Percentiles rank a stretch among this genome's conserved stretches.
Evolutionary conservation across 331 rosid species (phyloP).

Genomic region (Quercus phellos): DNA sequence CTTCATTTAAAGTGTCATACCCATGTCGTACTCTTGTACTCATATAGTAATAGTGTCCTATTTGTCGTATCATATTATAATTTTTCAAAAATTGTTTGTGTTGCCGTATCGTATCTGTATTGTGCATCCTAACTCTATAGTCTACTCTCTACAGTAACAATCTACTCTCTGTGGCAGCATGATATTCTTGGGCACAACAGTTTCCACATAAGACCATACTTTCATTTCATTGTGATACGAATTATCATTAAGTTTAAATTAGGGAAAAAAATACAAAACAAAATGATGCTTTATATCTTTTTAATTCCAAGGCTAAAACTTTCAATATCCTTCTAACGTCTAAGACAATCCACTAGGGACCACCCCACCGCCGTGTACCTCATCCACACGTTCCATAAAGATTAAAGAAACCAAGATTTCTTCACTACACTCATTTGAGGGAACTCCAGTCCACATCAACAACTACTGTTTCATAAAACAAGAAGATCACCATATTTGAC

Average conservation of each 20-base stretch:
- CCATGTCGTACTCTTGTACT: no score
- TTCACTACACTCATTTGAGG: conserved; percentile 32
- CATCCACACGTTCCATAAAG: conserved; percentile 31
- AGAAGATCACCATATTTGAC: conserved; percentile 39
- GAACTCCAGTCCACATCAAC: conserved; percentile 44
- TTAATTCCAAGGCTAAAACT: neutral
- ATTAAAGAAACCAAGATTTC: conserved; percentile 16
- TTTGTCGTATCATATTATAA: no score
- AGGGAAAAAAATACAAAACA: neutral
- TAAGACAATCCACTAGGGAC: conserved; percentile 28
- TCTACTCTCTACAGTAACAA: neutral
- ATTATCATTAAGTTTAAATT: neutral
- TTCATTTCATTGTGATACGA: neutral
- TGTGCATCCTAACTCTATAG: no score
- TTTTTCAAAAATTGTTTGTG: no score
- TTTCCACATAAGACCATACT: neutral
- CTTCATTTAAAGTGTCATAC: no score
- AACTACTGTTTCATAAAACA: conserved; percentile 28
- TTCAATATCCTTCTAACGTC: conserved; percentile 3
- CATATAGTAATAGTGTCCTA: no score
- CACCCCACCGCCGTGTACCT: conserved; percentile 7
- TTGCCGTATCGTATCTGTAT: fast-evolving
- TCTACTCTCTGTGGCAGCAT: neutral
- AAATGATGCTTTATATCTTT: neutral
- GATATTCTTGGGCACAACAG: neutral